phyloP scores from a whole-genome alignment of 2,329 filamentous ascomycete species.

The Fusarium marasasianum region DNA sequence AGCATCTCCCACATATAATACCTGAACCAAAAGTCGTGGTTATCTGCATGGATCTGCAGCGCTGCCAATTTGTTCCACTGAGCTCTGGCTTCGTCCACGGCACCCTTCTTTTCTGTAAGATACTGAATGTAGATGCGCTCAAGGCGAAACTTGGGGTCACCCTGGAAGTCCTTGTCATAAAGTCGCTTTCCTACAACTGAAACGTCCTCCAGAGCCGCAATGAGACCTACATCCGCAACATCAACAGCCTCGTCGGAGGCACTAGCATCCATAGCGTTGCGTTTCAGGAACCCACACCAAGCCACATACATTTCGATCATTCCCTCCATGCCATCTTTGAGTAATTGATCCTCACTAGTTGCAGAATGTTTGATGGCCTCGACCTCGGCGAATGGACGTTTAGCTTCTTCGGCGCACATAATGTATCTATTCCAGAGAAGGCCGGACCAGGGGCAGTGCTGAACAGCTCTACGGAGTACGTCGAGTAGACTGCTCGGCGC shows the following conservation, averaged over 20 bases:
- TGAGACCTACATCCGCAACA: constrained; percentile 88
- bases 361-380: constrained; percentile 92
- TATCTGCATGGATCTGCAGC: constrained; percentile 73
- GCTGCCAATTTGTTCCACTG: constrained; percentile 78
- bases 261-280: constrained; percentile 79
- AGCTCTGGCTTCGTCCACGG: constrained; percentile 77
- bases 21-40: constrained; percentile 91
- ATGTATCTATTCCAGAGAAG: constrained; percentile 91
- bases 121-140: constrained; percentile 95
- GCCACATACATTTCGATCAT: constrained; percentile 91
- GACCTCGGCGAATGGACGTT: constrained; percentile 79
- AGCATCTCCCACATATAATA: constrained; percentile 95
- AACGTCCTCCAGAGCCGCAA: constrained; percentile 86
- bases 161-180: constrained; percentile 78
- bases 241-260: constrained; percentile 85
- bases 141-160: constrained; percentile 88
- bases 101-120: constrained; percentile 83
- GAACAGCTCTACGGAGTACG: constrained; percentile 81
- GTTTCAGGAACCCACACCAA: constrained; percentile 94
- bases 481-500: constrained; percentile 65
- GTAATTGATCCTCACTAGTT: constrained; percentile 84
- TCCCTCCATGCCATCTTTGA: constrained; percentile 85
- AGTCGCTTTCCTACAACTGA: constrained; percentile 79
- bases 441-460: constrained; percentile 94
- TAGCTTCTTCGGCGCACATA: constrained; percentile 81